Conservation (phyloP, 805 yeast species). For the Metschnikowia peoriensis region DNA sequence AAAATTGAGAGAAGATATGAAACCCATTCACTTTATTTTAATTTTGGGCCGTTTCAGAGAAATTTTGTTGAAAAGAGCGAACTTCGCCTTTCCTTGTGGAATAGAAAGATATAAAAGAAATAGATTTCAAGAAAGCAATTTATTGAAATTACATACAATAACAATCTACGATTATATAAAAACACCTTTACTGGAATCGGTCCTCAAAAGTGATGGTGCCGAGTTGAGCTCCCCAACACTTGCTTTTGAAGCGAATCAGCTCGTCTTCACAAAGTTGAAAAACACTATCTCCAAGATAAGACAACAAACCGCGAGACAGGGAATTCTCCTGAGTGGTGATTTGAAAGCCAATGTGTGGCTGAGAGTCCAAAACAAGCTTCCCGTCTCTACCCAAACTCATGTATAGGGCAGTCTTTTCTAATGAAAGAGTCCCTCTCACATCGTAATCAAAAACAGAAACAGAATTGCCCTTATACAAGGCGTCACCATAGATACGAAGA, state of each 20-base stretch:
- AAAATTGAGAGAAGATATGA: background rate
- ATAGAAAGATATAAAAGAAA: no score
- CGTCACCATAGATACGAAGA: background rate
- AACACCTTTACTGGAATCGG: no score
- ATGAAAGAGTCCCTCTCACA: background rate
- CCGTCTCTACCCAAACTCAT: background rate
- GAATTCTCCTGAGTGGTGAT: background rate
- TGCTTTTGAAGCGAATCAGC: background rate
- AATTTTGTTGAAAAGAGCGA: no score
- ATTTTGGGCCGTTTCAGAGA: no score
- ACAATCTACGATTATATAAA: no score
- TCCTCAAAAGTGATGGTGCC: background rate
- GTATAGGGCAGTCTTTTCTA: background rate
- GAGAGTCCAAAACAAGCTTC: background rate
- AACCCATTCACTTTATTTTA: no score
- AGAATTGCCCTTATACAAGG: background rate
- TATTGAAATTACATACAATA: no score
- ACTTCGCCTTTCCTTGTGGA: no score
- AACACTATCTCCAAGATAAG: background rate
- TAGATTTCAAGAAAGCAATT: background rate
- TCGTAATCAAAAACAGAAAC: background rate
- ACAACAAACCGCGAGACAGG: background rate
- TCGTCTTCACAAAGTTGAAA: constrained; percentile 4
- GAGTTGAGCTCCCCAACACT: background rate
- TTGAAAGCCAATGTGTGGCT: constrained; percentile 1